These are phyloP conservation scores for Margaritispora aquatica DNA, from an alignment of 495 filamentous ascomycete species.

Conservation along the genomic window DNA sequence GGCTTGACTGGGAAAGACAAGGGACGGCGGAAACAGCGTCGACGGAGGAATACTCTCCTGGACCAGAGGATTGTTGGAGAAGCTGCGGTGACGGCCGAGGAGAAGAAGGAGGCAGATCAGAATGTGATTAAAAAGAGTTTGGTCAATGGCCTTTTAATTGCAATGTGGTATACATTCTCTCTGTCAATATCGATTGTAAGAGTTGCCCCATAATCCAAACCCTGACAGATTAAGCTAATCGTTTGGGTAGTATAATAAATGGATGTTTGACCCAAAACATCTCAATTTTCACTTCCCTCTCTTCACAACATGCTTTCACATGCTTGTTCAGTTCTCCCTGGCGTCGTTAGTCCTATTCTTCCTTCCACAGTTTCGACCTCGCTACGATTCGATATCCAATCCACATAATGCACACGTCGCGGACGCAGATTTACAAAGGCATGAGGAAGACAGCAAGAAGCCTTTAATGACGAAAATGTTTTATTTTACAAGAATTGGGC, in stretches of 20 bases:
- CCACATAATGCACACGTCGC: constrained; percentile 29
- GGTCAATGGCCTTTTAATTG: constrained; percentile 71
- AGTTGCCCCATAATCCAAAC: constrained; percentile 8
- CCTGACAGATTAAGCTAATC: not conserved
- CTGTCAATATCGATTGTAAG: constrained; percentile 90
- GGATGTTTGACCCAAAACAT: constrained; percentile 91
- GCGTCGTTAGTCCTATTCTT: constrained; percentile 74
- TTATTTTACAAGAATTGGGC: constrained; percentile 87
- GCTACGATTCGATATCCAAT: constrained; percentile 35
- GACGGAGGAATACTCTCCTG: constrained; percentile 59
- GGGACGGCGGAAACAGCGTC: constrained; percentile 56
- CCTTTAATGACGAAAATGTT: constrained; percentile 87
- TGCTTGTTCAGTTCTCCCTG: constrained; percentile 90
- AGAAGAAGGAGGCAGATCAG: constrained; percentile 63
- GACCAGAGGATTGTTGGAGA: constrained; percentile 66
- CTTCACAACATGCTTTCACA: constrained; percentile 92
- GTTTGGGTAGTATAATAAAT: constrained; percentile 84
- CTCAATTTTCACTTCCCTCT: constrained; percentile 91
- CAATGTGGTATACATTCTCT: constrained; percentile 91
- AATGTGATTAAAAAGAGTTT: constrained; percentile 60
- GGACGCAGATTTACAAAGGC: constrained; percentile 42
- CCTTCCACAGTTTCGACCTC: constrained; percentile 78
- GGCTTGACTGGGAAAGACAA: constrained; percentile 71
- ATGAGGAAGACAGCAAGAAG: constrained; percentile 52
- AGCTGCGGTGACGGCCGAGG: constrained; percentile 46